Evolutionary conservation across 2,329 filamentous ascomycete species (phyloP).

Genomic region (Emericellopsis atlantica): DNA sequence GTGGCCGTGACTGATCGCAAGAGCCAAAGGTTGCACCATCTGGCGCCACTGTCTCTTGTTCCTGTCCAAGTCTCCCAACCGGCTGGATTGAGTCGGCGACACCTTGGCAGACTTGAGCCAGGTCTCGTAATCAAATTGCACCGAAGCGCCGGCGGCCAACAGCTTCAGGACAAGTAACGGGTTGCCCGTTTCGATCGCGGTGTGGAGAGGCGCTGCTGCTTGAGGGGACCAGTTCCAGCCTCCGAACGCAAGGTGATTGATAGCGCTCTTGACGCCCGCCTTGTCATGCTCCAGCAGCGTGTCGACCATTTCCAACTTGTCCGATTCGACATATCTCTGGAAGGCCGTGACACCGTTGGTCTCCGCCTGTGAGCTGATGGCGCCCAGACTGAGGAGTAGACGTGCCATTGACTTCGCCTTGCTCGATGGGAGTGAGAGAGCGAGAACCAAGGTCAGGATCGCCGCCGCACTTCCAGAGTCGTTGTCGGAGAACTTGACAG

Average conservation of each 20-base stretch:
- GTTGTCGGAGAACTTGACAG: slow-evolving; percentile 51
- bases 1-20: slow-evolving; percentile 35
- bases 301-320: slow-evolving; percentile 34
- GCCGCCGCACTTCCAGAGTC: slow-evolving; percentile 39
- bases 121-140: slow-evolving; percentile 47
- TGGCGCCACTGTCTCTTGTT: slow-evolving; percentile 36
- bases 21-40: slow-evolving; percentile 53
- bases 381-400: slow-evolving; percentile 56
- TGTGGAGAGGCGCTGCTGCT: slow-evolving; percentile 38
- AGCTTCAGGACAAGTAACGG: slow-evolving; percentile 42
- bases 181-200: slow-evolving; percentile 43
- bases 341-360: slow-evolving; percentile 50
- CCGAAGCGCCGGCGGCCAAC: slow-evolving; percentile 48
- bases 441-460: slow-evolving; percentile 59
- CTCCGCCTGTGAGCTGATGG: slow-evolving; percentile 63
- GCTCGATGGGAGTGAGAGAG: slow-evolving; percentile 48
- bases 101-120: slow-evolving; percentile 48
- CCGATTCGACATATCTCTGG: slow-evolving; percentile 46
- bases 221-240: slow-evolving; percentile 17
- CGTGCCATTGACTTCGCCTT: slow-evolving; percentile 53
- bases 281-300: slow-evolving; percentile 42
- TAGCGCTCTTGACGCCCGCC: slow-evolving; percentile 45
- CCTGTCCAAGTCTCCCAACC: slow-evolving; percentile 25
- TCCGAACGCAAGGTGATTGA: slow-evolving; percentile 49
- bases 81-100: slow-evolving; percentile 18